Evolutionary conservation across 2,329 filamentous ascomycete species (phyloP).

Genomic region (Thelonectria rubi): DNA sequence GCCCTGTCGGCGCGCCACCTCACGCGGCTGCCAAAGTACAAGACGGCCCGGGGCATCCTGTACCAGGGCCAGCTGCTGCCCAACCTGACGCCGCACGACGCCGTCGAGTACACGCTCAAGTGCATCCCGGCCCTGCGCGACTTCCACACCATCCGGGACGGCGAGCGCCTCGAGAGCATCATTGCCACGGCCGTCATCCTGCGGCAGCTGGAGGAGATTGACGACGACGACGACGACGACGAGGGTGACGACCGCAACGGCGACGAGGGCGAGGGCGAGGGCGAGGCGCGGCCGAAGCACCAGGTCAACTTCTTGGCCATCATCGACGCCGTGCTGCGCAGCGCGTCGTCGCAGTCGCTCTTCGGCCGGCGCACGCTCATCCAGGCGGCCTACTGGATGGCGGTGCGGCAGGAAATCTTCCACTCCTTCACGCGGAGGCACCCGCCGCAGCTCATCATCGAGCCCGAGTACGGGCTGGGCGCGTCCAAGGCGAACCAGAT

Average conservation of each 20-base stretch:
- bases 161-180: conserved; percentile 52
- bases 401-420: conserved; percentile 52
- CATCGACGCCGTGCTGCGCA: conserved; percentile 51
- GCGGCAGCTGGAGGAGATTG: conserved; percentile 53
- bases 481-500: conserved; percentile 52
- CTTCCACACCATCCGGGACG: conserved; percentile 50
- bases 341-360: conserved; percentile 49
- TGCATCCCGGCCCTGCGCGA: conserved; percentile 52
- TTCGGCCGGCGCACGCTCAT: conserved; percentile 49
- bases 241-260: conserved; percentile 29
- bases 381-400: conserved; percentile 54
- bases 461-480: conserved; percentile 46
- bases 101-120: conserved; percentile 52
- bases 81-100: conserved; percentile 48
- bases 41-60: conserved; percentile 46
- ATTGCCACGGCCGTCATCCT: conserved; percentile 53
- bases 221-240: conserved; percentile 52
- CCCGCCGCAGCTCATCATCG: conserved; percentile 49
- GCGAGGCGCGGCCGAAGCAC: conserved; percentile 26
- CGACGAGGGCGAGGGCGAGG: not conserved
- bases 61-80: conserved; percentile 51
- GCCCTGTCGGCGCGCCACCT: conserved; percentile 52
- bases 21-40: conserved; percentile 51
- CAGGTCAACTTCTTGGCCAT: conserved; percentile 53
- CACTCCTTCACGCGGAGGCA: conserved; percentile 52